A percentile compares a stretch with the other conserved stretches of the same genome.
These are phyloP conservation scores for Boletus chippewaensis DNA, from an alignment of 1,284 basidiomycete species.

Conservation along the genomic window DNA sequence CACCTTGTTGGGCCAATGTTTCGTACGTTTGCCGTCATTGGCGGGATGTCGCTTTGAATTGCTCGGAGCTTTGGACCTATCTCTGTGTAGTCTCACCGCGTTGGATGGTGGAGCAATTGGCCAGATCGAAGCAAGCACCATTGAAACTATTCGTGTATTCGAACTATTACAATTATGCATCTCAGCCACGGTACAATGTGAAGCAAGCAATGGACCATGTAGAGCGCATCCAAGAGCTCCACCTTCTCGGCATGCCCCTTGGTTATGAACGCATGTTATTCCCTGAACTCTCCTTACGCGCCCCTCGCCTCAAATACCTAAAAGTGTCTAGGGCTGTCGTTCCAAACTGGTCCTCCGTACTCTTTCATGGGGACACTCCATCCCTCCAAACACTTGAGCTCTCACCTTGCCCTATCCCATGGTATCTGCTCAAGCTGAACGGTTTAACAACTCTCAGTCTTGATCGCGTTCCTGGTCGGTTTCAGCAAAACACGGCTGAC, in stretches of 20 bases:
- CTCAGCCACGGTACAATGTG: background rate
- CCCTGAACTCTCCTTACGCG: background rate
- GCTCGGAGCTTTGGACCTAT: slow-evolving; percentile 8
- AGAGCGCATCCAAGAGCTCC: slow-evolving; percentile 16
- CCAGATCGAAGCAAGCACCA: slow-evolving; percentile 30
- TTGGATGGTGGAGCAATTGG: slow-evolving; percentile 31
- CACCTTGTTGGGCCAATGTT: slow-evolving; percentile 19
- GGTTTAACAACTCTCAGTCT: slow-evolving; percentile 25
- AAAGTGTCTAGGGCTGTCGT: background rate
- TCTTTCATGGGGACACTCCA: slow-evolving; percentile 16
- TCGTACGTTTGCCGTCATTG: slow-evolving; percentile 23
- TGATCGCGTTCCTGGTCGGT: slow-evolving; percentile 3
- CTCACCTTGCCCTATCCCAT: slow-evolving; percentile 18
- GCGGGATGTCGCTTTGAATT: slow-evolving; percentile 22
- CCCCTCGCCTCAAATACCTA: slow-evolving; percentile 1
- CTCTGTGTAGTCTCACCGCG: slow-evolving; percentile 17
- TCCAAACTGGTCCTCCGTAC: rapidly evolving
- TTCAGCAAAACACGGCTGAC: slow-evolving; percentile 16
- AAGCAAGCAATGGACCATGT: slow-evolving; percentile 12
- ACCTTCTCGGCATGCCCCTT: background rate
- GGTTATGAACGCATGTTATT: background rate
- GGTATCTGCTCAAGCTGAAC: slow-evolving; percentile 19
- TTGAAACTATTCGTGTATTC: slow-evolving; percentile 15
- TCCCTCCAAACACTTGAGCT: slow-evolving; percentile 28
- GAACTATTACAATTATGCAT: background rate